These are phyloP conservation scores for Lachancea thermotolerans DNA, from an alignment of 805 yeast genomes.

Conservation along the genomic window DNA sequence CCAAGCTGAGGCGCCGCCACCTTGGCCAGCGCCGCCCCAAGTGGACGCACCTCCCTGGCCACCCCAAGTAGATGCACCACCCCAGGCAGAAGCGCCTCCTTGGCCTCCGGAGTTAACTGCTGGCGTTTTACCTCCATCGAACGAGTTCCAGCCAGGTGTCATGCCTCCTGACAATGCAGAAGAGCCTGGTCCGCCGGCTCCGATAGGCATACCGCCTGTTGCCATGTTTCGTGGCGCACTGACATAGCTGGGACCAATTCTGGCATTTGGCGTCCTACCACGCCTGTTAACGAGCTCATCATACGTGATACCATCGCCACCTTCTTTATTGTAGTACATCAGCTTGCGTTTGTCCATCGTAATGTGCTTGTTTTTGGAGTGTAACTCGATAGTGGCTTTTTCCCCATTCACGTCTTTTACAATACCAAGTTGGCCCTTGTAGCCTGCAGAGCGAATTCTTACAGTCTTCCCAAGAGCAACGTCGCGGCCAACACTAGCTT, in stretches of 20 bases:
- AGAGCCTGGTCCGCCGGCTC: constrained; percentile 29
- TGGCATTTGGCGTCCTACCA: constrained; percentile 34
- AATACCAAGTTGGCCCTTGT: constrained; percentile 91
- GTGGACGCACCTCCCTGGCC: constrained; percentile 36
- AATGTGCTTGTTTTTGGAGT: constrained; percentile 82
- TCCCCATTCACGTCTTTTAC: constrained; percentile 91
- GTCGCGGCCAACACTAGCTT: constrained; percentile 67
- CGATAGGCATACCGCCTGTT: constrained; percentile 26
- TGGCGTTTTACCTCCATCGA: constrained; percentile 45
- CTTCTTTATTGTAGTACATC: constrained; percentile 57
- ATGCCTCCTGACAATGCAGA: constrained; percentile 37
- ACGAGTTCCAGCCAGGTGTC: constrained; percentile 49
- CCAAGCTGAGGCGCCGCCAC: constrained; percentile 39
- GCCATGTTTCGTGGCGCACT: constrained; percentile 32
- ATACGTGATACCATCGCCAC: constrained; percentile 67
- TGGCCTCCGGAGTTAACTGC: constrained; percentile 31
- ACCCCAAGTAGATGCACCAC: constrained; percentile 38
- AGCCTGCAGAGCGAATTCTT: constrained; percentile 80
- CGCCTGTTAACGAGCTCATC: constrained; percentile 63
- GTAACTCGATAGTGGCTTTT: constrained; percentile 86
- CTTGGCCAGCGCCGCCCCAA: constrained; percentile 28
- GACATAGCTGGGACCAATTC: constrained; percentile 32
- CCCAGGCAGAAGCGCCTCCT: constrained; percentile 30
- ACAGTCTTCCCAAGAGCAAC: constrained; percentile 77
- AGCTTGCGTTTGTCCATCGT: constrained; percentile 76